Base-by-base conservation (phyloP, 2,329 filamentous ascomycete species). In the Penicillium sp. region DNA sequence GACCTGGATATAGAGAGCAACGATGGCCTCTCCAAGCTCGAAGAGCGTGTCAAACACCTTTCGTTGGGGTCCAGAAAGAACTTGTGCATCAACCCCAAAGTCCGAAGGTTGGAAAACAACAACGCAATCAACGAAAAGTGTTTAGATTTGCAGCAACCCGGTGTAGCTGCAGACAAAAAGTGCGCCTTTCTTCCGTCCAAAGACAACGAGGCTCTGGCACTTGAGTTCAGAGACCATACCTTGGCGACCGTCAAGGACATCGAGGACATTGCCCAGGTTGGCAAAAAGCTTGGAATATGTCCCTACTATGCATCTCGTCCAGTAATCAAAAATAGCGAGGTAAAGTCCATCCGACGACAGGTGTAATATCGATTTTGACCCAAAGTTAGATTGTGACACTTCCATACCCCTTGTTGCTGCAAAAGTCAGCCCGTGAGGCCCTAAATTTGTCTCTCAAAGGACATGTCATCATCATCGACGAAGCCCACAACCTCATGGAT, bases 401-500 rank as follows among this genome's bases (percentile, higher is more conserved):
- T 16, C 94, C 94, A 0, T 99, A 99, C 68, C 93, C 93, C 1
- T 74, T 99, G 7, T 80, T 99, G 0, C 78, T 99, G 3, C 94
- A 97, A 67, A 89, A 87, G 64, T 89, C 86, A 4, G 92, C 94
- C 0, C 81, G 94, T 45, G 92, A 97, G 57, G 91, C 94, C 0
- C 79, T 99, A 0, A 88, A 89, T 0, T 85, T 99, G 40, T 93
- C 88, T 23, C 74, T 99, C 8, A 91, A 95, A 64, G 85, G 86
- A 5, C 94, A 96, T 66, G 80, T 99, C 0, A 86, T 99, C n/a
- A 89, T 99, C 26, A 90, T 99, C 44, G 94, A 99, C 63, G 94
- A 99, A 76, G 94, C 94, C 0, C 94, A 99, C 70, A 99, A 99
- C 67, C 83, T 99, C 48, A 96, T 97, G 88, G 92, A 97, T 70